Base-by-base conservation (phyloP, 2,329 filamentous ascomycete genomes). In the Diaporthe sp. region DNA sequence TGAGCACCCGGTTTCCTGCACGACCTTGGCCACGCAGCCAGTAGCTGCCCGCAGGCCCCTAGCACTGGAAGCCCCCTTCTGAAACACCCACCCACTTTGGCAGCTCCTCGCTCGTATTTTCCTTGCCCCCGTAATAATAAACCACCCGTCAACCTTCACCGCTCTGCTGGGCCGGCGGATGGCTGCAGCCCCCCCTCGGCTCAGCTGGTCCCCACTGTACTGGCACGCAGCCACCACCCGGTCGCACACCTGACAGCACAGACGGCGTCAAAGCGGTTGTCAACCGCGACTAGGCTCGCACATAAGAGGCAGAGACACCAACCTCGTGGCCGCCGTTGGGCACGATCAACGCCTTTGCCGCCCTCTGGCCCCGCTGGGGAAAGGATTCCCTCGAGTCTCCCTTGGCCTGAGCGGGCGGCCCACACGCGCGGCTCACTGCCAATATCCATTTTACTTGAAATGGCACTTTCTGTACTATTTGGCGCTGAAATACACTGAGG, bases 51-150 rank as follows among this genome's bases (percentile, higher is more conserved):
- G n/a, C 42, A 31, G n/a, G 28, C 61, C 61, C 61, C 61, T 9
- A 67, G 61, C 2, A 42, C 61, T 49, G 61, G 65, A 42, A 53
- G 34, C 65, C 65, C 65, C 65, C 65, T 70, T 74, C 63, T 74
- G 72, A 74, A 74, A 74, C 72, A 74, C n/a, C 72, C 72, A 71
- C 47, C 71, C 71, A 73, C 71, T 55, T 47, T 37, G 58, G 39
- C 58, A 65, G 49, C 49, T 70, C 49, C 65, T 53, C n/a, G 57
- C 49, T 73, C 58, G 71, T 72, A 72, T 72, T 53, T 61, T 63
- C 34, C 55, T 51, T 72, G 51, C 51, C 42, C 57, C 42, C 71
- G 34, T 22, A 39, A 17, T 49, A 55, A 55, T 42, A 55, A 68
- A n/a, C 13, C 60, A 34, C 25, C 37, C 37, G 37, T 39, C 37